Evolutionary conservation across 441 rosid species (phyloP).

Genomic region (Breynia disticha): DNA sequence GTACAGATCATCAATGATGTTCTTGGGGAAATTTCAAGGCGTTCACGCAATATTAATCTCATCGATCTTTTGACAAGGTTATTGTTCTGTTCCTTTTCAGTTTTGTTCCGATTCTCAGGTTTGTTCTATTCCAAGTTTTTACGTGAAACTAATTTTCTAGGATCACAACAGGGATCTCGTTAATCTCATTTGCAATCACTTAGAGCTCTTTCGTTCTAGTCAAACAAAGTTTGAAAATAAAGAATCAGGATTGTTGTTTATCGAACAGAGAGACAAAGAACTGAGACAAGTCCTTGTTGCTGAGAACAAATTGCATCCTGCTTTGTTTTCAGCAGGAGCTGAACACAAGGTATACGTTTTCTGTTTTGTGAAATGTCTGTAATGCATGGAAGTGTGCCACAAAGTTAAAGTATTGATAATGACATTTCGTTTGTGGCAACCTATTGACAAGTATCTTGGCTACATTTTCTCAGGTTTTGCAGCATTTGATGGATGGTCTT

Average conservation of each 20-base stretch:
- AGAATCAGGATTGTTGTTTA: constrained; percentile 32
- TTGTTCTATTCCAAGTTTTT: constrained; percentile 9
- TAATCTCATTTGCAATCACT: constrained; percentile 55
- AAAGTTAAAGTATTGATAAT: background rate
- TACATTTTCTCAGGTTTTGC: constrained; percentile 71
- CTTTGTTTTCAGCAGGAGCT: constrained; percentile 82
- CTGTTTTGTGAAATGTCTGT: background rate
- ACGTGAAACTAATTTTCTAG: constrained; percentile 28
- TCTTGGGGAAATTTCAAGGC: constrained; percentile 78
- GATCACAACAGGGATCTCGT: constrained; percentile 76
- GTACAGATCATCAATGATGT: constrained; percentile 60
- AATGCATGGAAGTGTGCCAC: too few species aligned
- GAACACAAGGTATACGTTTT: constrained; percentile 69
- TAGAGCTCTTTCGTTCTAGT: constrained; percentile 76
- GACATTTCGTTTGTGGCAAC: background rate
- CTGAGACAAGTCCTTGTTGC: constrained; percentile 54
- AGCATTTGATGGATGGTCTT: constrained; percentile 81
- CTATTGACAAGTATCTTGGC: constrained; percentile 12
- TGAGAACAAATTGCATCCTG: constrained; percentile 91
- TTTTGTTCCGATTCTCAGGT: constrained; percentile 9
- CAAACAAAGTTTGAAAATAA: constrained; percentile 66
- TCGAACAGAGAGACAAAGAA: constrained; percentile 63
- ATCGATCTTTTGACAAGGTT: constrained; percentile 88
- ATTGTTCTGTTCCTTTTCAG: constrained; percentile 27
- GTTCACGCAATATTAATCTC: constrained; percentile 70